Conservation (phyloP, 805 yeast genomes). For the Schizosaccharomyces pombe region DNA sequence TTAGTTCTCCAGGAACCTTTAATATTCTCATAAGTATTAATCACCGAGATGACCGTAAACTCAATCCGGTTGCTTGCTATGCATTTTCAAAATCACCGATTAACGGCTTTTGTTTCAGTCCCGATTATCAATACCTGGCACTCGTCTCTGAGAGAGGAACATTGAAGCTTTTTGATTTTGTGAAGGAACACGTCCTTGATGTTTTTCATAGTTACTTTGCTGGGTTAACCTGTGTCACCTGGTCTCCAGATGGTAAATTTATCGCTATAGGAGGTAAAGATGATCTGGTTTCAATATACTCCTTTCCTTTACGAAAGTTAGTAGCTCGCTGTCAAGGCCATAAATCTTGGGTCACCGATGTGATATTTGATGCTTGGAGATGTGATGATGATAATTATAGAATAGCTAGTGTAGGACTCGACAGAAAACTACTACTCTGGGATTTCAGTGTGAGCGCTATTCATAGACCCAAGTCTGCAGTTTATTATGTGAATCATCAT, state of each 20-base stretch:
- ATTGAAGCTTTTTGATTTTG: conserved; percentile 31
- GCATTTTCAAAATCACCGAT: conserved; percentile 37
- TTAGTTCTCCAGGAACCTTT: neutral
- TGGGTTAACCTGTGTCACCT: conserved; percentile 29
- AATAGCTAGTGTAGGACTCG: conserved; percentile 33
- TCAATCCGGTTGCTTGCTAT: conserved; percentile 37
- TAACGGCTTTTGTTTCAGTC: conserved; percentile 24
- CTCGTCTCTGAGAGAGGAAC: conserved; percentile 46
- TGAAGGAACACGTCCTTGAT: conserved; percentile 24
- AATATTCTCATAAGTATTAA: neutral
- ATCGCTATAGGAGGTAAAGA: conserved; percentile 30
- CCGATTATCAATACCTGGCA: conserved; percentile 22
- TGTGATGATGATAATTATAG: conserved; percentile 21
- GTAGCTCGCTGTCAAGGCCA: conserved; percentile 27
- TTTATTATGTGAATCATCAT: neutral
- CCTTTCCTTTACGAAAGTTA: conserved; percentile 14
- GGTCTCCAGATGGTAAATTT: conserved; percentile 31
- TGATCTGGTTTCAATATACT: conserved; percentile 25
- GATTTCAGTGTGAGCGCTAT: conserved; percentile 28
- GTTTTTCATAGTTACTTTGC: conserved; percentile 42
- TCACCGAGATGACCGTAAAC: neutral
- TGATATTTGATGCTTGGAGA: conserved; percentile 22
- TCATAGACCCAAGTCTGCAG: conserved; percentile 9
- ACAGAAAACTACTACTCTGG: conserved; percentile 28
- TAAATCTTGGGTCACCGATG: conserved; percentile 26